Percentiles rank a stretch among this genome's conserved stretches.
Evolutionary conservation across 768 basidiomycete species (phyloP).

Genomic region (Trametes meyenii): DNA sequence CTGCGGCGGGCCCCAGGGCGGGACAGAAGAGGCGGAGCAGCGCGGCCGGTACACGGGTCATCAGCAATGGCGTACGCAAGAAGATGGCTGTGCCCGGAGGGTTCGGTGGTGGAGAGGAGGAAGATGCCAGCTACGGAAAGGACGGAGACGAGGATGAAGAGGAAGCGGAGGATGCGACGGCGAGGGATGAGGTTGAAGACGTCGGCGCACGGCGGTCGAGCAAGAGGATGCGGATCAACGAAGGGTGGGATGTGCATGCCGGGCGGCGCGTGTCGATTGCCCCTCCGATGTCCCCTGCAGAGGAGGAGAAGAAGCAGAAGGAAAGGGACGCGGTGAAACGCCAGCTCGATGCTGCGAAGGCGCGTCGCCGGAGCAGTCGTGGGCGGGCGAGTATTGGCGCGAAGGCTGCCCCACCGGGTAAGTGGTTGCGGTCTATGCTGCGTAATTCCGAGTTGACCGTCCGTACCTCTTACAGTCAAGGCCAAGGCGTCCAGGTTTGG

Average conservation of each 20-base stretch:
- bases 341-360: constrained; percentile 67
- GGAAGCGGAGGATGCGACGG: constrained; percentile 49
- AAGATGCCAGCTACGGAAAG: constrained; percentile 39
- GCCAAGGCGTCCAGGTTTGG: constrained; percentile 63
- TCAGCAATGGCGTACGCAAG: constrained; percentile 39
- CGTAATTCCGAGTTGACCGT: background rate
- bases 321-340: constrained; percentile 63
- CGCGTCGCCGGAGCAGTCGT: constrained; percentile 70
- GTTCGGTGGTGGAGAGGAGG: constrained; percentile 55
- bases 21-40: constrained; percentile 33
- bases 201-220: constrained; percentile 42
- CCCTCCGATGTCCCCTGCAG: constrained; percentile 29
- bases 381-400: constrained; percentile 46
- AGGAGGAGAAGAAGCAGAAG: constrained; percentile 41
- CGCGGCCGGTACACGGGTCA: constrained; percentile 47
- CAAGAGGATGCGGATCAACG: constrained; percentile 48
- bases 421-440: constrained; percentile 27
- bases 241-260: constrained; percentile 37
- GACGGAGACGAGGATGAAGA: constrained; percentile 35
- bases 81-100: constrained; percentile 54
- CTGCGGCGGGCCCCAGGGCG: constrained; percentile 16
- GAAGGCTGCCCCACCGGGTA: constrained; percentile 37
- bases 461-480: constrained; percentile 36
- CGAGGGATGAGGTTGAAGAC: constrained; percentile 38
- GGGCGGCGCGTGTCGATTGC: constrained; percentile 42